phyloP scores from a whole-genome alignment of 2,329 filamentous ascomycete genomes.

The Mycocentrospora acerina region DNA sequence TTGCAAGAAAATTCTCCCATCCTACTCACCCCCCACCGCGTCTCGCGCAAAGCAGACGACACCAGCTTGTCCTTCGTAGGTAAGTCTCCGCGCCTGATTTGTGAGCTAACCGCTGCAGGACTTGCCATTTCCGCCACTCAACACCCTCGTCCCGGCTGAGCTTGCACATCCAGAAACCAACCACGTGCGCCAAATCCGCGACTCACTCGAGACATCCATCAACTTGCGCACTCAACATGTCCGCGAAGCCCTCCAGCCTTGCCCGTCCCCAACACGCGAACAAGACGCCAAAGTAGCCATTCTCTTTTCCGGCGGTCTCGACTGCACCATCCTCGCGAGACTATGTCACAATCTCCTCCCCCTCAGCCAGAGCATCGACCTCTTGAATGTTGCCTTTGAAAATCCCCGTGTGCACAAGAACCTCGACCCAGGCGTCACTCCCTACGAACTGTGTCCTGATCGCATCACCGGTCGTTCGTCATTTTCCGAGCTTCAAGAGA shows the following conservation, averaged over 20 bases:
- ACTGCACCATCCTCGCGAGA: conserved; percentile 85
- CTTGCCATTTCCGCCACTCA: conserved; percentile 49
- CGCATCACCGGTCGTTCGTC: conserved; percentile 82
- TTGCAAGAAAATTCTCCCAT: conserved; percentile 39
- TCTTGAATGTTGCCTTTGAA: conserved; percentile 96
- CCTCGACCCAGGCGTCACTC: conserved; percentile 28
- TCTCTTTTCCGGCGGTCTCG: conserved; percentile 90
- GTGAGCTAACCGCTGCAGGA: conserved; percentile 33
- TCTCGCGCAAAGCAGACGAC: conserved; percentile 8
- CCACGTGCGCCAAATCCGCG: conserved; percentile 56
- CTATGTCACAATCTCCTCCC: conserved; percentile 77
- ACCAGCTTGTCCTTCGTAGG: conserved; percentile 33
- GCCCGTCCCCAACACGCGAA: background rate
- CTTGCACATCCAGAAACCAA: conserved; percentile 24
- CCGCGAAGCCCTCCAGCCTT: conserved; percentile 20
- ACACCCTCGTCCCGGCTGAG: conserved; percentile 15
- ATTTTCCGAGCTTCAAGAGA: conserved; percentile 68
- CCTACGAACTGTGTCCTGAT: conserved; percentile 87
- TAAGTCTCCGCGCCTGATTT: conserved; percentile 18
- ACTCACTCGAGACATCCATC: conserved; percentile 63
- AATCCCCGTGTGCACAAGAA: conserved; percentile 69
- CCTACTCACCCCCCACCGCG: conserved; percentile 27
- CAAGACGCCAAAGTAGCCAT: conserved; percentile 64
- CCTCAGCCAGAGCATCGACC: conserved; percentile 68
- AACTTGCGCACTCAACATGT: conserved; percentile 53